Conservation (phyloP, 2,329 filamentous ascomycete genomes). For the Dactylellina parvicollis region DNA sequence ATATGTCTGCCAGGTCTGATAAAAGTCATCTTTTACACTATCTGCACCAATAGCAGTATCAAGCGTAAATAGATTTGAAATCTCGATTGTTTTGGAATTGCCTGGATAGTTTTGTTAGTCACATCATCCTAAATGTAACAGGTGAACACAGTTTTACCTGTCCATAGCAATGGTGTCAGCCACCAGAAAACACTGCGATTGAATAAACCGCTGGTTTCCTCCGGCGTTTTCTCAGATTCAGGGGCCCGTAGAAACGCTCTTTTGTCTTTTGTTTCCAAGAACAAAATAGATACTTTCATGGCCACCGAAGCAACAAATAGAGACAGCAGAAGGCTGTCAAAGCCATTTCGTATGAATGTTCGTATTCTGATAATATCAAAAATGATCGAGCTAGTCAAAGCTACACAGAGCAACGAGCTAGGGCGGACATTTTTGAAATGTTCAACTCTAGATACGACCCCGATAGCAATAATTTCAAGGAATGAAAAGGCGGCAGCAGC, state of each 20-base stretch:
- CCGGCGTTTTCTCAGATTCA: slow-evolving; percentile 56
- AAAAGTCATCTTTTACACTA: slow-evolving; percentile 6
- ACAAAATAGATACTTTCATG: neutral
- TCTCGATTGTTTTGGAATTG: neutral
- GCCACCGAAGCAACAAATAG: slow-evolving; percentile 9
- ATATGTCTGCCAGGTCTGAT: slow-evolving; percentile 19
- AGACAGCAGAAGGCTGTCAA: neutral
- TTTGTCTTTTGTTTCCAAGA: slow-evolving; percentile 11
- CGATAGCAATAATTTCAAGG: neutral
- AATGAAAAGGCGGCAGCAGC: neutral
- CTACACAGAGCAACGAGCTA: slow-evolving; percentile 1
- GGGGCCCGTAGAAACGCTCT: slow-evolving; percentile 2
- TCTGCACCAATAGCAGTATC: neutral
- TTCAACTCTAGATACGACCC: neutral
- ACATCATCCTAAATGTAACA: neutral
- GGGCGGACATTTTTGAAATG: slow-evolving; percentile 10
- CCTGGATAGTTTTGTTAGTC: neutral
- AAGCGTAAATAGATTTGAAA: slow-evolving; percentile 8
- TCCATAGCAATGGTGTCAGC: slow-evolving; percentile 59
- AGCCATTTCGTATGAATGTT: neutral
- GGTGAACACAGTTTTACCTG: neutral
- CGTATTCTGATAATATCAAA: neutral
- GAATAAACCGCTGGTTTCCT: slow-evolving; percentile 60
- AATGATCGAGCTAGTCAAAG: neutral
- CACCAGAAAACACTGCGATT: slow-evolving; percentile 61